phyloP scores from a whole-genome alignment of 2,329 filamentous ascomycete genomes.

The Fusarium duplospermum region DNA sequence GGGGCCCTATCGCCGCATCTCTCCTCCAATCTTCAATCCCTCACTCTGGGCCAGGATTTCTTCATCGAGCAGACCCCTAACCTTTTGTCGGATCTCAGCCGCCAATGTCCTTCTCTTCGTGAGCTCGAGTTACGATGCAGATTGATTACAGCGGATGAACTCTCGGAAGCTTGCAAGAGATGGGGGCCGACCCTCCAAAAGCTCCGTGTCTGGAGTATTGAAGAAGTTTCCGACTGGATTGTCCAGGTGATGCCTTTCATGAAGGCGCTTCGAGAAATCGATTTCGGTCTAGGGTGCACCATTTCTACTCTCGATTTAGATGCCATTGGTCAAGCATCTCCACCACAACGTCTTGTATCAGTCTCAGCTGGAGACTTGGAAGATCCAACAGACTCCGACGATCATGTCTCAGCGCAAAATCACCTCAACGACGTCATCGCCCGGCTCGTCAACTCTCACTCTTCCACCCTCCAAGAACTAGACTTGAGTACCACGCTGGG shows the following conservation, averaged over 20 bases:
- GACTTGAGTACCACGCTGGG: neutral
- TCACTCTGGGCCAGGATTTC: neutral
- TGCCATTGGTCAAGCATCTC: neutral
- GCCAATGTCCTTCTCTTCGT: neutral
- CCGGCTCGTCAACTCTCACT: neutral
- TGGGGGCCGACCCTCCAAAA: slow-evolving; percentile 19
- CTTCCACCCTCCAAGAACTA: neutral
- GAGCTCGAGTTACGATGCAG: neutral
- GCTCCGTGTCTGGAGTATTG: neutral
- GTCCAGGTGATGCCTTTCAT: neutral
- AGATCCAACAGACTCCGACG: neutral
- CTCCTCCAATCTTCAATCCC: neutral
- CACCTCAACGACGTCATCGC: neutral
- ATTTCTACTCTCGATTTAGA: neutral
- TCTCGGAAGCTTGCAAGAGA: neutral
- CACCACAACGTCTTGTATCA: neutral
- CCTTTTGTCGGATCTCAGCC: neutral
- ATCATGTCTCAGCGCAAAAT: neutral
- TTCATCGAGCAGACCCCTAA: neutral
- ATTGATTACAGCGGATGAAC: neutral
- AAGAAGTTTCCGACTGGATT: neutral
- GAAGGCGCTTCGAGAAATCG: neutral
- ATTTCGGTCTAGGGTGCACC: neutral
- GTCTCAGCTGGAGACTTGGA: neutral
- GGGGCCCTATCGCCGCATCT: neutral